Evolutionary conservation across 768 basidiomycete genomes (phyloP).

Genomic region (Pholiota molesta): DNA sequence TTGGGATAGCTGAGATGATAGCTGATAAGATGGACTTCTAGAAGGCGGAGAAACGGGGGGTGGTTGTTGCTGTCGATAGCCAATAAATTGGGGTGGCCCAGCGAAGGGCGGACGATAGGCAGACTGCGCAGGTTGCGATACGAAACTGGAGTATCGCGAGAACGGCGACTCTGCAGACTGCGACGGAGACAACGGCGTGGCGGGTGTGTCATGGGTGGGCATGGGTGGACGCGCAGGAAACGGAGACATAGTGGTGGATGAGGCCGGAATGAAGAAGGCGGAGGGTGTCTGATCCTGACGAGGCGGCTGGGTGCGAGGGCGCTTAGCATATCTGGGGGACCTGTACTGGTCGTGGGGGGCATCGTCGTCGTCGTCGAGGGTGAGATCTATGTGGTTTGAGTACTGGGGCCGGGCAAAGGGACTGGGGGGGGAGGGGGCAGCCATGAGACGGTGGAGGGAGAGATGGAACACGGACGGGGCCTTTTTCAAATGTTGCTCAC

Average conservation of each 20-base stretch:
- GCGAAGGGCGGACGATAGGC: conserved; percentile 57
- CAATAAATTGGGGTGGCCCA: conserved; percentile 41
- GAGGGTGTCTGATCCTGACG: conserved; percentile 21
- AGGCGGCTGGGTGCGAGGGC: conserved; percentile 39
- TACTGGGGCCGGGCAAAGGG: conserved; percentile 34
- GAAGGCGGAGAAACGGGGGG: conserved; percentile 23
- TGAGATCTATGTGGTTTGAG: conserved; percentile 69
- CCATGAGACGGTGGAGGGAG: conserved; percentile 26
- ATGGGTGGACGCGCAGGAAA: conserved; percentile 16
- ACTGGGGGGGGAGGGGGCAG: conserved; percentile 28
- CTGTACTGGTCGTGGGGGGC: conserved; percentile 28
- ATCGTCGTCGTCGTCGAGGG: conserved; percentile 50
- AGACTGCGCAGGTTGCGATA: conserved; percentile 23
- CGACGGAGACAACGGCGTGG: background rate
- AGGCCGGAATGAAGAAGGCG: conserved; percentile 21
- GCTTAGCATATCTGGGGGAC: conserved; percentile 41
- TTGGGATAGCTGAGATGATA: conserved; percentile 30
- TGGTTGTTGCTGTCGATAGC: conserved; percentile 26
- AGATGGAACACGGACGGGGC: conserved; percentile 13
- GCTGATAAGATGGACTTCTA: conserved; percentile 22
- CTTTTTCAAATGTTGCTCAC: conserved; percentile 19
- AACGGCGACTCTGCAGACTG: conserved; percentile 15
- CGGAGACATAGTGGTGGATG: conserved; percentile 16
- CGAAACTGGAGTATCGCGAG: conserved; percentile 15
- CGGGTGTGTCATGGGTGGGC: conserved; percentile 1